Conservation (phyloP, 2,329 filamentous ascomycete species). For the Waltergamsia citrina region DNA sequence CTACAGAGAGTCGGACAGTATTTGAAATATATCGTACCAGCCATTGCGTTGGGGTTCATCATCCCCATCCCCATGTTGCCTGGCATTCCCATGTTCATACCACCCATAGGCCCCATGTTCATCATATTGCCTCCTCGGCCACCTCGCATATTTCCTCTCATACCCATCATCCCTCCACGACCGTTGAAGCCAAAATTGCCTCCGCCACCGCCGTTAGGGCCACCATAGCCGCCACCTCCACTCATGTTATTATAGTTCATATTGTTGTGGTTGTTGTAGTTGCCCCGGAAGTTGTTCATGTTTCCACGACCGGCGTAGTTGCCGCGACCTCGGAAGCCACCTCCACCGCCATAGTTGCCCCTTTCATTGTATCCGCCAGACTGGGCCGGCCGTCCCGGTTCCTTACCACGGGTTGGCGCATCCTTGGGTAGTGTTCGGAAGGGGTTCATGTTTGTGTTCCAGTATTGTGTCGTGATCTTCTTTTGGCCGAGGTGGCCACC, state of each 20-base stretch:
- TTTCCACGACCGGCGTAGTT: slow-evolving; percentile 32
- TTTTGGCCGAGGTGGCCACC: slow-evolving; percentile 50
- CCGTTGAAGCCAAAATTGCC: slow-evolving; percentile 32
- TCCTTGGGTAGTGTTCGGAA: slow-evolving; percentile 91
- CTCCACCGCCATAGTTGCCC: slow-evolving; percentile 33
- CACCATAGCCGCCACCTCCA: slow-evolving; percentile 38
- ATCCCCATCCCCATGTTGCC: slow-evolving; percentile 46
- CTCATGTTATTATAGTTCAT: slow-evolving; percentile 34
- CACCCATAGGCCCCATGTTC: slow-evolving; percentile 35
- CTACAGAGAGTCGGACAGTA: background rate
- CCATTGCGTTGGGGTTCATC: slow-evolving; percentile 39
- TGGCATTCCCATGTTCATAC: slow-evolving; percentile 47
- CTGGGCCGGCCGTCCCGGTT: slow-evolving; percentile 44
- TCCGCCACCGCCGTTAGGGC: slow-evolving; percentile 36
- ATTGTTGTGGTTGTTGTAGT: slow-evolving; percentile 30
- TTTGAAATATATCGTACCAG: slow-evolving; percentile 15
- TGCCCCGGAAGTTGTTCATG: slow-evolving; percentile 33
- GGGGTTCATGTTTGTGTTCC: slow-evolving; percentile 68
- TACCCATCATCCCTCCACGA: slow-evolving; percentile 38
- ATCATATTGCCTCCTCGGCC: no score
- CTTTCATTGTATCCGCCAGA: slow-evolving; percentile 40
- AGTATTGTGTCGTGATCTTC: slow-evolving; percentile 66
- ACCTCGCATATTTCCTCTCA: no score
- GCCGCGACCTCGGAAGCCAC: slow-evolving; percentile 40
- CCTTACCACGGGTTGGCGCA: slow-evolving; percentile 55